Evolutionary conservation across 1,139 yeast species (phyloP).

Genomic region (Blastobotrys capitulatus): DNA sequence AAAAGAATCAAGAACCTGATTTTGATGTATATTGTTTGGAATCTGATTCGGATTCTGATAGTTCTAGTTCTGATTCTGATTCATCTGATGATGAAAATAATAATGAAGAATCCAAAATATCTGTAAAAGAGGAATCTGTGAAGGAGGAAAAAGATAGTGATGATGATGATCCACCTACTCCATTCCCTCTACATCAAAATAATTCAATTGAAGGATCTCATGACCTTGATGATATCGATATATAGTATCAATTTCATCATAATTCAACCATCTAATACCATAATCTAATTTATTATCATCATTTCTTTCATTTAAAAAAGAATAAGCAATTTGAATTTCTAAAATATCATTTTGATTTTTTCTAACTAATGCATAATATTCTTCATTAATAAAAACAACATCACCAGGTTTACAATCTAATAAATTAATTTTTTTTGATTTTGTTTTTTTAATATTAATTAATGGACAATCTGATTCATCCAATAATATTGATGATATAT

Average conservation of each 20-base stretch:
- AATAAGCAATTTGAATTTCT: slow-evolving; percentile 5
- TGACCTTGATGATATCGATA: slow-evolving; percentile 1
- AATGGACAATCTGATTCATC: slow-evolving; percentile 7
- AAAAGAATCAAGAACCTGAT: slow-evolving; percentile 1
- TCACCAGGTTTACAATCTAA: background rate
- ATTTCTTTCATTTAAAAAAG: slow-evolving; percentile 1
- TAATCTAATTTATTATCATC: slow-evolving; percentile 8
- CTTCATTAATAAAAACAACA: background rate
- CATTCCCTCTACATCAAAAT: slow-evolving; percentile 9
- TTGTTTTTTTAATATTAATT: slow-evolving; percentile 1
- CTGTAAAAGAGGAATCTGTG: slow-evolving; percentile 7
- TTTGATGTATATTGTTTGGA: slow-evolving; percentile 6
- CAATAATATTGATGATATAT: background rate
- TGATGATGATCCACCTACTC: background rate
- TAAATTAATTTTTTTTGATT: background rate
- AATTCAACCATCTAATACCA: slow-evolving; percentile 11
- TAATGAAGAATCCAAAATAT: too few species aligned
- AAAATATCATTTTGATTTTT: background rate
- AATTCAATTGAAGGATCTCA: slow-evolving; percentile 9
- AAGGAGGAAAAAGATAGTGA: slow-evolving; percentile 10
- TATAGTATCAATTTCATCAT: slow-evolving; percentile 1
- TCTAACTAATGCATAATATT: slow-evolving; percentile 6
- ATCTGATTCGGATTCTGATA: slow-evolving; percentile 6
- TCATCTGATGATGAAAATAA: slow-evolving; percentile 6
- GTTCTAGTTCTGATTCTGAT: slow-evolving; percentile 2